Evolutionary conservation across 2,329 filamentous ascomycete genomes (phyloP).

Genomic region (Arachnopeziza araneosa): DNA sequence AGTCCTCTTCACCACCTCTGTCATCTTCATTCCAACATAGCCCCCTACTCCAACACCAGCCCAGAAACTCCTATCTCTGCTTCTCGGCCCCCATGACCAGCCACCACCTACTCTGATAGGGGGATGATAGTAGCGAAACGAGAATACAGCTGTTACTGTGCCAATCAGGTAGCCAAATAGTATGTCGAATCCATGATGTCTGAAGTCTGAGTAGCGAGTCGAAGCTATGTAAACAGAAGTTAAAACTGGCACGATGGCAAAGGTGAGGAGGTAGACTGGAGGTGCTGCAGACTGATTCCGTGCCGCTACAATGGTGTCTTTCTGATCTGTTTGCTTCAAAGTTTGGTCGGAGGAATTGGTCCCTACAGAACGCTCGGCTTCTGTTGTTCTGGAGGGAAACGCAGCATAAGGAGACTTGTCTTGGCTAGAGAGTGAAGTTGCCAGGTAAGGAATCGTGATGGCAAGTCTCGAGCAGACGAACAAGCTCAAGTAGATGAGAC

Average conservation of each 20-base stretch:
- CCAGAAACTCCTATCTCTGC: conserved; percentile 68
- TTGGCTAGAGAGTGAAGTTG: conserved; percentile 40
- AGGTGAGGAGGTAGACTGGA: conserved; percentile 69
- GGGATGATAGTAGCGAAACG: conserved; percentile 81
- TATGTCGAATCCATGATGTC: conserved; percentile 91
- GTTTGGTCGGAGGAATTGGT: background rate
- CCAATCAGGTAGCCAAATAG: conserved; percentile 80
- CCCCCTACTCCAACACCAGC: conserved; percentile 48
- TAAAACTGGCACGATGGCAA: conserved; percentile 67
- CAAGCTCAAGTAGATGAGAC: conserved; percentile 78
- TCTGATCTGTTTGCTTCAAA: conserved; percentile 17
- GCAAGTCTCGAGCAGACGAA: conserved; percentile 82
- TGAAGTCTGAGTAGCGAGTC: conserved; percentile 82
- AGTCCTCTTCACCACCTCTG: background rate
- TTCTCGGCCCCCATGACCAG: conserved; percentile 84
- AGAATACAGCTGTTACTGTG: conserved; percentile 61
- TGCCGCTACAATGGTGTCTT: conserved; percentile 40
- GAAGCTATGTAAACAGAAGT: conserved; percentile 75
- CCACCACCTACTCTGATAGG: conserved; percentile 74
- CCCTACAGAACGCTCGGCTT: background rate
- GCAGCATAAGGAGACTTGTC: conserved; percentile 57
- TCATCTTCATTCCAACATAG: background rate
- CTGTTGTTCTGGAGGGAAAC: conserved; percentile 61
- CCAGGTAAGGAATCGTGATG: conserved; percentile 66
- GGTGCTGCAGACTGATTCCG: conserved; percentile 75